phyloP scores from a whole-genome alignment of 202 grass and related monocot species.

The Hordeum pubiflorum region DNA sequence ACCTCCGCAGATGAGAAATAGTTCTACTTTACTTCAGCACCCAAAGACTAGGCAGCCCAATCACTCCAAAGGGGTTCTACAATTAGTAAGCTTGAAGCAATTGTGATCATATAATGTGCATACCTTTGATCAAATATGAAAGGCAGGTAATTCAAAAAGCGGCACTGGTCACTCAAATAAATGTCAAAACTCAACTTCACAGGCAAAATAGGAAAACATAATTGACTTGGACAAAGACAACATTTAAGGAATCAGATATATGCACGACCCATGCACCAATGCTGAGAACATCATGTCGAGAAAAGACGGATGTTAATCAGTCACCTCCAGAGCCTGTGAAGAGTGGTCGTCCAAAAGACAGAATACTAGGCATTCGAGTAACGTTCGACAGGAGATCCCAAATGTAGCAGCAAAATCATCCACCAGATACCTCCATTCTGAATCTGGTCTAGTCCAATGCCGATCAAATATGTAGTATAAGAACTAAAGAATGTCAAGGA shows the following conservation, averaged over 20 bases:
- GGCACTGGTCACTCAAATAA: neutral
- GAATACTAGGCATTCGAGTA: conserved; percentile 76
- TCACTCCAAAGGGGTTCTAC: neutral
- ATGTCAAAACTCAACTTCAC: neutral
- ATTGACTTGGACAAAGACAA: neutral
- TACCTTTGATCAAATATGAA: neutral
- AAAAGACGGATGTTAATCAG: conserved; percentile 7
- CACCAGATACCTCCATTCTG: conserved; percentile 77
- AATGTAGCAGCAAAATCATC: conserved; percentile 84
- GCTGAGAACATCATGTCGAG: neutral
- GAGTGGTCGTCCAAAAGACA: conserved; percentile 85
- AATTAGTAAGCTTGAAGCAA: neutral
- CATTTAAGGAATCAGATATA: neutral
- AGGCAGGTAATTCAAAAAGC: conserved; percentile 7
- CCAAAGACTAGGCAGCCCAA: neutral
- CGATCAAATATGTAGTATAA: conserved; percentile 98
- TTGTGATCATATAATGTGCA: conserved; percentile 11
- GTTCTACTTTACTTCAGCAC: neutral
- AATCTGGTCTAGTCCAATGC: conserved; percentile 71
- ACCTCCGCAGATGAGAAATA: neutral
- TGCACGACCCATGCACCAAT: neutral
- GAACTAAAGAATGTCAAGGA: conserved; percentile 73
- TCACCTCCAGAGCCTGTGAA: conserved; percentile 75
- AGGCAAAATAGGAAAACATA: conserved; percentile 8
- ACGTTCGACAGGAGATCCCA: conserved; percentile 52